A percentile compares a stretch with the other conserved stretches of the same genome.
Evolutionary conservation across 2,329 filamentous ascomycete genomes (phyloP).

Genomic region (Trichoderma brevicompactum): DNA sequence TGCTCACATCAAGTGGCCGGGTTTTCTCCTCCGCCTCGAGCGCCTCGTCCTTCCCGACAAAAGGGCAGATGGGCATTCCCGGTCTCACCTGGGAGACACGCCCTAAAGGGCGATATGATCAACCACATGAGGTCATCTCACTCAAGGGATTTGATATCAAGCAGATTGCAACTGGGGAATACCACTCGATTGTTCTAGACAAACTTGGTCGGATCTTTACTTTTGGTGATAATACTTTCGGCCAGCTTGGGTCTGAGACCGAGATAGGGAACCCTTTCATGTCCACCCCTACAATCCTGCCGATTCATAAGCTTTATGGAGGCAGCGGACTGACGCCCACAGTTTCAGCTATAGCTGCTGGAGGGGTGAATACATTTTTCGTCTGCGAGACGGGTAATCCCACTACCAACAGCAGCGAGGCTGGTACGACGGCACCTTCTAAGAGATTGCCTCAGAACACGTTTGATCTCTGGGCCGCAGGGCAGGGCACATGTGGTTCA

Average conservation of each 20-base stretch:
- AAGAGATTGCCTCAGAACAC: slow-evolving; percentile 41
- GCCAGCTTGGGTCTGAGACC: slow-evolving; percentile 86
- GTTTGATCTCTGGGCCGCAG: slow-evolving; percentile 81
- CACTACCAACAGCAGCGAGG: slow-evolving; percentile 30
- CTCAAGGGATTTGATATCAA: slow-evolving; percentile 72
- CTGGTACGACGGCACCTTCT: slow-evolving; percentile 38
- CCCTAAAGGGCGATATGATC: slow-evolving; percentile 77
- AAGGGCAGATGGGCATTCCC: slow-evolving; percentile 85
- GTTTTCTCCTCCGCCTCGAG: slow-evolving; percentile 88
- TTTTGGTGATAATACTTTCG: slow-evolving; percentile 89
- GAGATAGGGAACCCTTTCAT: slow-evolving; percentile 64
- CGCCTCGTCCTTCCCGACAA: slow-evolving; percentile 74
- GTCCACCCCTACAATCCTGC: slow-evolving; percentile 72
- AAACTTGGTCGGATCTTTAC: slow-evolving; percentile 76
- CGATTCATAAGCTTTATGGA: slow-evolving; percentile 73
- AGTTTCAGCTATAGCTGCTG: slow-evolving; percentile 80
- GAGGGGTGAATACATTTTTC: slow-evolving; percentile 86
- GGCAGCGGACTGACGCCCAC: slow-evolving; percentile 64
- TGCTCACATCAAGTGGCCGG: slow-evolving; percentile 82
- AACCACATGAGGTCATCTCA: slow-evolving; percentile 76
- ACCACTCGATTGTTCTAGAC: slow-evolving; percentile 81
- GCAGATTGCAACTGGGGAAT: slow-evolving; percentile 81
- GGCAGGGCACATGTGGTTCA: slow-evolving; percentile 80
- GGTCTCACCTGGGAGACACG: slow-evolving; percentile 80
- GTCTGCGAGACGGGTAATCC: slow-evolving; percentile 75